Conservation (phyloP, 495 filamentous ascomycete species). For the Symbiotaphrina buchneri region DNA sequence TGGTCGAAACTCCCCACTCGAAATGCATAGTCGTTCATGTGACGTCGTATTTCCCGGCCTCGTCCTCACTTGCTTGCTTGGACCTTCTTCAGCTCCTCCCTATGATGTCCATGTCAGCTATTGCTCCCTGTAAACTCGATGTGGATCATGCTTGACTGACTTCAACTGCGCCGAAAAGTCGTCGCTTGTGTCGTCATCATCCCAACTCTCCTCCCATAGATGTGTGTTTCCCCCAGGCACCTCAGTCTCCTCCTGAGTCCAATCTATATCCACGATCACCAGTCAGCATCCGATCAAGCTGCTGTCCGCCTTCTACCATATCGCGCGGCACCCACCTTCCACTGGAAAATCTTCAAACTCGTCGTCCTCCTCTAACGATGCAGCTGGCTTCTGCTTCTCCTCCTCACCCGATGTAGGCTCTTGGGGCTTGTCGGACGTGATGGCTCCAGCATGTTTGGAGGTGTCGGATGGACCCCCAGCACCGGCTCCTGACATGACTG, state of each 20-base stretch:
- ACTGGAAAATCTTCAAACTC: conserved; percentile 99
- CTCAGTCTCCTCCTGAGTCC: conserved; percentile 69
- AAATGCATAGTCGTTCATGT: too few relatives aligned
- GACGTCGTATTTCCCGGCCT: neutral
- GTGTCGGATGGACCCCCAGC: neutral
- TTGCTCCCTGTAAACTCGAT: neutral
- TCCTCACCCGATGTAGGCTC: conserved; percentile 14
- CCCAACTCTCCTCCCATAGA: conserved; percentile 99
- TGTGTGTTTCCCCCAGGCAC: conserved; percentile 48
- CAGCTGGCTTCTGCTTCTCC: conserved; percentile 28
- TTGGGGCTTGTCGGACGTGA: conserved; percentile 3
- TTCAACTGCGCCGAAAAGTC: conserved; percentile 92
- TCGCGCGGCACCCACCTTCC: conserved; percentile 50
- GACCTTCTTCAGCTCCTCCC: conserved; percentile 93
- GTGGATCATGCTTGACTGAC: conserved; percentile 24
- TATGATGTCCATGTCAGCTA: conserved; percentile 13
- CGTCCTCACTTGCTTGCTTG: conserved; percentile 39
- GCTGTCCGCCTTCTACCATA: too few relatives aligned
- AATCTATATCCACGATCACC: conserved; percentile 31
- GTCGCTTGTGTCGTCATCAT: conserved; percentile 92
- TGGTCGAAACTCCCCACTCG: too few relatives aligned
- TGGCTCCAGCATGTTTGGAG: conserved; percentile 12
- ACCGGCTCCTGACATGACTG: neutral
- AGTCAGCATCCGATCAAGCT: neutral
- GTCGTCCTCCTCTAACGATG: conserved; percentile 83